Evolutionary conservation across 108 stramenopile genomes (phyloP).

Genomic region (Stephanodiscus triporus): DNA sequence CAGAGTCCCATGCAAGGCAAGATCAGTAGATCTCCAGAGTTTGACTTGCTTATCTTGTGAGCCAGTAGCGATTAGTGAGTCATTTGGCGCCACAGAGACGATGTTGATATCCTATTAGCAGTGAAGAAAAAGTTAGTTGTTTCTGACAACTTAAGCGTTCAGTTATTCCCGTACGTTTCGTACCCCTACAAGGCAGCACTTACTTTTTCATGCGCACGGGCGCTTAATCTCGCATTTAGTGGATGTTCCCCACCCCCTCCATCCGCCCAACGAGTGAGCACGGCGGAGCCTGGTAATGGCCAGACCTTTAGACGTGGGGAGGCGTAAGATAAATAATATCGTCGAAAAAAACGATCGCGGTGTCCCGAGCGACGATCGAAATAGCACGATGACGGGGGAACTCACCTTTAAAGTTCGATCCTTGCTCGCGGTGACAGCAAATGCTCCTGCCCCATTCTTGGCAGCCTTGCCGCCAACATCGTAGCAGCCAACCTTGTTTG

Average conservation of each 20-base stretch:
- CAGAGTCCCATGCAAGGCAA: conserved; percentile 79
- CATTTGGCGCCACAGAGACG: conserved; percentile 93
- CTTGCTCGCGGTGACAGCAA: conserved; percentile 89
- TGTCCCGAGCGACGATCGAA: too few species aligned
- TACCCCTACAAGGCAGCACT: not conserved
- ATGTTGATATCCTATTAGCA: conserved; percentile 94
- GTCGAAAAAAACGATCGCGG: too few species aligned
- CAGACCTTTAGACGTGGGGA: too few species aligned
- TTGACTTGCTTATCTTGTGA: conserved; percentile 95
- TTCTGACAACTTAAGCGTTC: conserved; percentile 5
- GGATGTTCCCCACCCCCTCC: conserved; percentile 30
- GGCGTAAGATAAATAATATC: too few species aligned
- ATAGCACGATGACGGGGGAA: too few species aligned
- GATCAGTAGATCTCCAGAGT: conserved; percentile 86
- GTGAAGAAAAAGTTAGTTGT: conserved; percentile 18
- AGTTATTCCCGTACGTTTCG: not conserved
- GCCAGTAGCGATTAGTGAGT: conserved; percentile 94
- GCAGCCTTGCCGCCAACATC: conserved; percentile 86
- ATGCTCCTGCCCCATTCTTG: conserved; percentile 84
- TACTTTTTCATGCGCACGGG: conserved; percentile 75
- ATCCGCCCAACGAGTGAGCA: conserved; percentile 41
- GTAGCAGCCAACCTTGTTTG: conserved; percentile 76
- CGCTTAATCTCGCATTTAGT: conserved; percentile 61
- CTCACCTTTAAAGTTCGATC: conserved; percentile 94
- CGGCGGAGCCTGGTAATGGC: conserved; percentile 79